Evolutionary conservation across 805 yeast species (phyloP), one percentile per base, ranked within the genome.

Genomic region (Saccharomycopsis sp.): DNA sequence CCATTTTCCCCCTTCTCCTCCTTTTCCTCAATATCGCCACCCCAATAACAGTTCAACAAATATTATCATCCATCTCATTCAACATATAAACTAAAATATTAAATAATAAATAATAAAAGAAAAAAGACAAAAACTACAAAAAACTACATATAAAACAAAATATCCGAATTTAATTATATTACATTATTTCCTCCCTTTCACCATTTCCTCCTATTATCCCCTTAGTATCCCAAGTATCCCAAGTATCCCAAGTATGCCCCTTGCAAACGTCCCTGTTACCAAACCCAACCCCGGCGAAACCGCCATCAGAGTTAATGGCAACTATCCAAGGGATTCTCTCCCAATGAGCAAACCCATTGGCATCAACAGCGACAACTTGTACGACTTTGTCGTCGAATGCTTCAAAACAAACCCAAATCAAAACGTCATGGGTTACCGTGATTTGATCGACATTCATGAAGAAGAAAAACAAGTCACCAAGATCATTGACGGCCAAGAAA

Each of bases 391-490:
- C 44, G 58, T 67, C 39, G 88, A 80, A 58, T 72, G 80, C 50
- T 75, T 76, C 37, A 62, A 64, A 39, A 67, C 68, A 53, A 71
- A 75, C 53, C 80, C 79, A 31, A 56, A 61, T 44, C 62, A 68
- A 38, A 62, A 63, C 4, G 75, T 76, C 27, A 71, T 84, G 69
- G 96, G 84, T 36, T 79, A 82, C 75, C 80, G 98, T 67, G 76
- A 79, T 44, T 63, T 82, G 45, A 52, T 71, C 36, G 89, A 86
- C 41, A 58, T 83, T 39, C 89, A 86, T 61, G 72, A 64, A 41
- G 96, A 92, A 59, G 70, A 65, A 38, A 87, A 84, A 62, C 68
- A 65, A 54, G 71, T 92, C 45, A 76, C 74, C 47, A 88, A 86
- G 65, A 56, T 73, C 38, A 65, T 92, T 36, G 82, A 88, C 52